Conservation (phyloP, 2,329 filamentous ascomycete species). For the Neurospora sp. region DNA sequence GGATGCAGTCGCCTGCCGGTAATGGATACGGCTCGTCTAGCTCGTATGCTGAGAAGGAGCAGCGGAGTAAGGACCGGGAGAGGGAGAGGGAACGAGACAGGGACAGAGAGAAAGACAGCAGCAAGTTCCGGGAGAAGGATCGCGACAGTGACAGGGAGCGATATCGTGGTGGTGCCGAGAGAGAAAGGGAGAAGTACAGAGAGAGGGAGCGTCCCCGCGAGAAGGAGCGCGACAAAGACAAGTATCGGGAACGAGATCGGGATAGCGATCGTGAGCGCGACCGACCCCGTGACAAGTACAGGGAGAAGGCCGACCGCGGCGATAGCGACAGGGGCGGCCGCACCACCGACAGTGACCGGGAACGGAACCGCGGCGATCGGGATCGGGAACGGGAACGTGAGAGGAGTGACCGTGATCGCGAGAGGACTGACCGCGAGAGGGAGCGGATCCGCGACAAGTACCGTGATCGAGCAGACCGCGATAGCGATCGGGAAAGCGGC, state of each 20-base stretch:
- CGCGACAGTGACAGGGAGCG: neutral
- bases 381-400: neutral
- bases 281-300: neutral
- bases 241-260: neutral
- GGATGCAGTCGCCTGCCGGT: neutral
- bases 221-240: neutral
- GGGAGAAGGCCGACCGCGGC: neutral
- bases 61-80: neutral
- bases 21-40: neutral
- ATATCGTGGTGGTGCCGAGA: neutral
- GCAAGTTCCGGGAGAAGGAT: neutral
- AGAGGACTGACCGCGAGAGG: neutral
- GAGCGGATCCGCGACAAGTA: neutral
- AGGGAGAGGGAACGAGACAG: neutral
- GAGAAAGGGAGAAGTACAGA: neutral
- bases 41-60: neutral
- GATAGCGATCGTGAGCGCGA: neutral
- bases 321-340: neutral
- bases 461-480: neutral
- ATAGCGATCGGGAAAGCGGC: neutral
- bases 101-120: neutral
- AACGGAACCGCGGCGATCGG: neutral
- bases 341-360: neutral
- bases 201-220: neutral
- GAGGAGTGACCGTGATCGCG: neutral